phyloP scores from a whole-genome alignment of 2,329 filamentous ascomycete genomes.

The Cladosporium sp. region DNA sequence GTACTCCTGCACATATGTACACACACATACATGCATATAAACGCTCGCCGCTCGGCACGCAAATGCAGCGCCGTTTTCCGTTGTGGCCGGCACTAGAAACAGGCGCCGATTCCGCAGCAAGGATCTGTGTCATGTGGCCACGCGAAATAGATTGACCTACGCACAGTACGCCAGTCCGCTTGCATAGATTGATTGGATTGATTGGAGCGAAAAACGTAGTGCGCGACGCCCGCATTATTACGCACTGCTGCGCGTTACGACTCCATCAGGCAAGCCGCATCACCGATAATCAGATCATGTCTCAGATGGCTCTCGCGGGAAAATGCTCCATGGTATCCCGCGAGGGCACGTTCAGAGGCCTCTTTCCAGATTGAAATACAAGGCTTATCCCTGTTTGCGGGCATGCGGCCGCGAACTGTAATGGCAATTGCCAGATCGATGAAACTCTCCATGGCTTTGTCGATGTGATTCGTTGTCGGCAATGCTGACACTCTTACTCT shows the following conservation, averaged over 20 bases:
- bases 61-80: constrained; percentile 17
- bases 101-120: not conserved
- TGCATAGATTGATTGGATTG: not conserved
- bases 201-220: not conserved
- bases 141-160: constrained; percentile 17
- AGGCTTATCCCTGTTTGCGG: not conserved
- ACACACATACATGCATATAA: not conserved
- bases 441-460: not conserved
- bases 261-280: constrained; percentile 7
- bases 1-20: not conserved
- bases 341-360: not conserved
- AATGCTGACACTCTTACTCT: not conserved
- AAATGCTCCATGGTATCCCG: not conserved
- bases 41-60: constrained; percentile 14
- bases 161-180: constrained; percentile 1
- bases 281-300: not conserved
- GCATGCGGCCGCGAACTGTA: not conserved
- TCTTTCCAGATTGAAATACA: not conserved
- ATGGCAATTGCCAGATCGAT: constrained; percentile 13
- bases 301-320: not conserved
- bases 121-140: constrained; percentile 18
- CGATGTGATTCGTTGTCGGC: not conserved
- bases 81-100: not conserved
- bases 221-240: not conserved
- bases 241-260: not conserved